phyloP scores from a whole-genome alignment of 1,284 basidiomycete genomes.

The Moniliella sp. region DNA sequence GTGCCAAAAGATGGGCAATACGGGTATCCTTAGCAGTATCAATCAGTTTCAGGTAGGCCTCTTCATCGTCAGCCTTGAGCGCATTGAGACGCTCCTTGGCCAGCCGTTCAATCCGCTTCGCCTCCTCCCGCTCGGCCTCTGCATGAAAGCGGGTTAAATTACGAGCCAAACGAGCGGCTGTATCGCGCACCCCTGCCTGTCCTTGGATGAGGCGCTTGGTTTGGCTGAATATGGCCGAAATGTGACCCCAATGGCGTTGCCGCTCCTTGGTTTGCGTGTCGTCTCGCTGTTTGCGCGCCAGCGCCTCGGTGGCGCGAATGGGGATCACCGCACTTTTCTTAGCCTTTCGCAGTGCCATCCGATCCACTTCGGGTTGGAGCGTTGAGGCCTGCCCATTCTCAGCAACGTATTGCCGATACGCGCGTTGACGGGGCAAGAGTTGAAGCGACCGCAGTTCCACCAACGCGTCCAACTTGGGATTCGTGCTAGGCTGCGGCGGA shows the following conservation, averaged over 20 bases:
- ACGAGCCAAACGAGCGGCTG: conserved; percentile 38
- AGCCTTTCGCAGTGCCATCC: conserved; percentile 66
- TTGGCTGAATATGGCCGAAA: conserved; percentile 66
- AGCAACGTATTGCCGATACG: conserved; percentile 62
- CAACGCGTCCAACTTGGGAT: conserved; percentile 64
- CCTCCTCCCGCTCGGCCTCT: conserved; percentile 40
- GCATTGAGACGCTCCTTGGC: conserved; percentile 96
- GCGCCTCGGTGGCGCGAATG: conserved; percentile 69
- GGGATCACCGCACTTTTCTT: conserved; percentile 73
- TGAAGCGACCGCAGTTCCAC: conserved; percentile 87
- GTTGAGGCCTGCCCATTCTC: conserved; percentile 72
- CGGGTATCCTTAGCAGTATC: conserved; percentile 97
- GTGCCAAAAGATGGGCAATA: conserved; percentile 81
- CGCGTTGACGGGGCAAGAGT: conserved; percentile 68
- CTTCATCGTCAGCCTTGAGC: conserved; percentile 91
- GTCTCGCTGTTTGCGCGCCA: conserved; percentile 70
- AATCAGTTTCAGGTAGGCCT: conserved; percentile 94
- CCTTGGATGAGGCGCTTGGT: conserved; percentile 51
- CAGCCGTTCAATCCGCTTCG: conserved; percentile 63
- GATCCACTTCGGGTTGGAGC: conserved; percentile 62
- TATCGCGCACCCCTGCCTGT: conserved; percentile 40
- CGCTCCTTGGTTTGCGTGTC: conserved; percentile 83
- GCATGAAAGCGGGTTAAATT: conserved; percentile 37
- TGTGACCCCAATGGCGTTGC: conserved; percentile 85
- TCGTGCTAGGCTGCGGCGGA: too few species aligned